These are phyloP conservation scores for Pyropia yezoensis DNA, from an alignment of 23 red algal species.

Conservation along the genomic window DNA sequence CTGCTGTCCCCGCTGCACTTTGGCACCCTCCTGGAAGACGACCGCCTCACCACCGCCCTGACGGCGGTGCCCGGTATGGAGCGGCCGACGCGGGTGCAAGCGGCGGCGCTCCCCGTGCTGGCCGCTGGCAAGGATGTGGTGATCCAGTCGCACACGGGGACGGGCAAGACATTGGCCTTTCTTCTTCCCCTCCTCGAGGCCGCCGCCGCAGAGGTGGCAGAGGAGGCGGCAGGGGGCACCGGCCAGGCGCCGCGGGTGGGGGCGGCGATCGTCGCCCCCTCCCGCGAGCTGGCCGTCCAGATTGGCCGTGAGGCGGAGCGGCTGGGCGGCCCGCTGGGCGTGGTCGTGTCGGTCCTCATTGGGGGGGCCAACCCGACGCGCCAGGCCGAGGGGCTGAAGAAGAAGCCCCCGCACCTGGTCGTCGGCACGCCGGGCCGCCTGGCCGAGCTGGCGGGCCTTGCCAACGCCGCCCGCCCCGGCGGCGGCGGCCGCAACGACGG, in stretches of 20 bases:
- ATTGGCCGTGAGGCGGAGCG: slow-evolving; percentile 44
- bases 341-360: slow-evolving; percentile 57
- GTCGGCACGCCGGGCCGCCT: slow-evolving; percentile 79
- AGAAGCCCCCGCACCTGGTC: slow-evolving; percentile 56
- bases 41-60: slow-evolving; percentile 28
- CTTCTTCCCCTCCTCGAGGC: slow-evolving; percentile 68
- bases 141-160: slow-evolving; percentile 66
- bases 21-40: slow-evolving; percentile 38
- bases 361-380: slow-evolving; percentile 77
- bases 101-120: slow-evolving; percentile 48
- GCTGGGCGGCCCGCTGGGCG: slow-evolving; percentile 32
- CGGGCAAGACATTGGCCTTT: slow-evolving; percentile 85
- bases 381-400: slow-evolving; percentile 60
- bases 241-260: neutral
- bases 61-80: slow-evolving; percentile 14
- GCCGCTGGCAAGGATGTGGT: slow-evolving; percentile 56
- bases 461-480: slow-evolving; percentile 1
- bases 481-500: too few species aligned
- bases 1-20: slow-evolving; percentile 53
- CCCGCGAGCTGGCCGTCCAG: slow-evolving; percentile 80
- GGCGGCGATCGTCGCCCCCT: slow-evolving; percentile 68
- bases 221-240: neutral
- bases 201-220: slow-evolving; percentile 16
- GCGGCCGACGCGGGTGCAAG: slow-evolving; percentile 49
- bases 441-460: slow-evolving; percentile 25